These are phyloP conservation scores for Calonectria pteridis DNA, from an alignment of 2,329 filamentous ascomycete species.

Conservation along the genomic window DNA sequence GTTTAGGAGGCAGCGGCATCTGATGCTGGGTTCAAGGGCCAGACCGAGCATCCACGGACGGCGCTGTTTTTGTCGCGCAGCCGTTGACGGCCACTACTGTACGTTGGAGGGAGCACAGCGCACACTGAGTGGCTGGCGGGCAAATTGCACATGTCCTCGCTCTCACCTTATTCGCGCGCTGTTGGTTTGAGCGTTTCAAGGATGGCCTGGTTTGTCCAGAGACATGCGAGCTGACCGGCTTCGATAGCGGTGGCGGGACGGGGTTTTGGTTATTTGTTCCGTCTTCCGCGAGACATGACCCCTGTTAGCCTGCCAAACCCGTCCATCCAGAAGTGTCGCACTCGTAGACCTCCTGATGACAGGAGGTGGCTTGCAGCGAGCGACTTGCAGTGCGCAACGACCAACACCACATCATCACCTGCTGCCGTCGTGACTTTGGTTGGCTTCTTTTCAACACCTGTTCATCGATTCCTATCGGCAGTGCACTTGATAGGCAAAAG, in stretches of 20 bases:
- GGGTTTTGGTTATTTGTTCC: background rate
- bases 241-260: background rate
- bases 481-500: background rate
- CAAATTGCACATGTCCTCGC: background rate
- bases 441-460: background rate
- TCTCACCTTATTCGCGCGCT: background rate
- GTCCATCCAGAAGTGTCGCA: background rate
- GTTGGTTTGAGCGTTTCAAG: background rate
- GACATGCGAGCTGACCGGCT: background rate
- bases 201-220: background rate
- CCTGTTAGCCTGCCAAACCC: background rate
- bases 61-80: background rate
- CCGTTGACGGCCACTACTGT: conserved; percentile 8
- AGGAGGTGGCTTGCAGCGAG: background rate
- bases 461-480: background rate
- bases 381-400: background rate
- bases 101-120: background rate
- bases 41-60: conserved; percentile 8
- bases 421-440: background rate
- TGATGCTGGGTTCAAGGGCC: conserved; percentile 14
- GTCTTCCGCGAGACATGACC: conserved; percentile 15
- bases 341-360: background rate
- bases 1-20: conserved; percentile 32
- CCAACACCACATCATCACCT: background rate
- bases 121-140: background rate